phyloP scores from a whole-genome alignment of 2,329 filamentous ascomycete species.

The Uncinocarpus reesii region DNA sequence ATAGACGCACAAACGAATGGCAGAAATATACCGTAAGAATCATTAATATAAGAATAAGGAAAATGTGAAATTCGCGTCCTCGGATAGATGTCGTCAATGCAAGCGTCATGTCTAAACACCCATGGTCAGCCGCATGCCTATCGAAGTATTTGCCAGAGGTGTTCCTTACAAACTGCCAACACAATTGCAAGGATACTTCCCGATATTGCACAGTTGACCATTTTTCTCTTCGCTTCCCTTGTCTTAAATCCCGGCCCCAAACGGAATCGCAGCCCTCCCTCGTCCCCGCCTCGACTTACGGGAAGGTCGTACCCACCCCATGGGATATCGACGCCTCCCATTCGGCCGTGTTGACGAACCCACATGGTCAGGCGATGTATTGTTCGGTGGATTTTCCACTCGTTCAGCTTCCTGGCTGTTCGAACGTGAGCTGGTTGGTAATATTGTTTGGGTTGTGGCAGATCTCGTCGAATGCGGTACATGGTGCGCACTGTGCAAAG shows the following conservation, averaged over 20 bases:
- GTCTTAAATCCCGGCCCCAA: constrained; percentile 16
- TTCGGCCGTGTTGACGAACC: not conserved
- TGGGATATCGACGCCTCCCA: not conserved
- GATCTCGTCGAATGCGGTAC: not conserved
- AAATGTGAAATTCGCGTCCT: constrained; percentile 63
- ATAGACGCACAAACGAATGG: constrained; percentile 64
- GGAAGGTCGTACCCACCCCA: constrained; percentile 5
- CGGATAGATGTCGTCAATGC: constrained; percentile 54
- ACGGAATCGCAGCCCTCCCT: constrained; percentile 16
- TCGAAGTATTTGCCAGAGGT: not conserved
- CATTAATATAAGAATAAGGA: constrained; percentile 69
- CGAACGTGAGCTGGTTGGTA: not conserved
- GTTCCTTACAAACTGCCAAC: constrained; percentile 54
- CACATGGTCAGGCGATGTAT: not conserved
- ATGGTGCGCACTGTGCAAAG: not conserved
- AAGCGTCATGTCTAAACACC: constrained; percentile 56
- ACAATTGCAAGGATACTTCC: constrained; percentile 51
- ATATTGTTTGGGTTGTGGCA: not conserved
- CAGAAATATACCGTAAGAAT: constrained; percentile 68
- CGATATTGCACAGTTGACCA: constrained; percentile 54
- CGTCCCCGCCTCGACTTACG: not conserved
- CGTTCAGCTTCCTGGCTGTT: not conserved
- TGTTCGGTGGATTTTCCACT: not conserved
- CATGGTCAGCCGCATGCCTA: constrained; percentile 1
- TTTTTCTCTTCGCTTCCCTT: constrained; percentile 31